Evolutionary conservation across 768 basidiomycete species (phyloP), one percentile per base, ranked within the genome.

Genomic region (Tulasnella sp.): DNA sequence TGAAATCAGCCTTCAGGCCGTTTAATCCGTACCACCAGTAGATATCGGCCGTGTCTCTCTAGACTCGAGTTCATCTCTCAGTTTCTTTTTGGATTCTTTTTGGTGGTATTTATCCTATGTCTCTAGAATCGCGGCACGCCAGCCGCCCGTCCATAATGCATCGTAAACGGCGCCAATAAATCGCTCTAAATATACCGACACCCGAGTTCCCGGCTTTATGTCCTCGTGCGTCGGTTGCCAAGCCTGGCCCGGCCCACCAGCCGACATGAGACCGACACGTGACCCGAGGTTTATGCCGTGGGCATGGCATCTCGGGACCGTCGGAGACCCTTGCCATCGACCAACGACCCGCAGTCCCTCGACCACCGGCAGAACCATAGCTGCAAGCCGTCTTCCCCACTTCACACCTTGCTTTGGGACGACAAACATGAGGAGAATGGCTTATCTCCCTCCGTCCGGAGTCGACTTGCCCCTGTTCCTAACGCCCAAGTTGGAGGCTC

Each of bases 301-400:
- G 62, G 62, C 9, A 8, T 68, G 62, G 62, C 9, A 8, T 68
- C 56, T 58, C 62, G 31, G 34, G 34, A 68, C 62, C 27, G 62
- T 68, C 31, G 31, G 12, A 34, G 62, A 68, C 62, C 62, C 62
- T 68, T 27, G 34, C 27, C 16, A 36, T 68, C 62, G 31, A 52
- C 27, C 62, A 68, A 68, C 62, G 62, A 68, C 62, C 39, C 62
- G 62, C 62, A 68, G 62, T 36, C 31, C 27, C 19, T 68, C 62
- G 62, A 68, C 62, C 62, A 68, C 8, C 62, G 62, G 62, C 62
- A 68, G 62, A 68, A 68, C 62, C 62, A 68, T 68, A 68, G 56
- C 62, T 68, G 18, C 31, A 68, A 68, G 62, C 62, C 62, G 62
- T 68, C 62, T 68, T 68, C 62, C 62, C 62, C 62, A 68, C 62